phyloP scores from a whole-genome alignment of 2,329 filamentous ascomycete species.

The Talaromyces sp. region DNA sequence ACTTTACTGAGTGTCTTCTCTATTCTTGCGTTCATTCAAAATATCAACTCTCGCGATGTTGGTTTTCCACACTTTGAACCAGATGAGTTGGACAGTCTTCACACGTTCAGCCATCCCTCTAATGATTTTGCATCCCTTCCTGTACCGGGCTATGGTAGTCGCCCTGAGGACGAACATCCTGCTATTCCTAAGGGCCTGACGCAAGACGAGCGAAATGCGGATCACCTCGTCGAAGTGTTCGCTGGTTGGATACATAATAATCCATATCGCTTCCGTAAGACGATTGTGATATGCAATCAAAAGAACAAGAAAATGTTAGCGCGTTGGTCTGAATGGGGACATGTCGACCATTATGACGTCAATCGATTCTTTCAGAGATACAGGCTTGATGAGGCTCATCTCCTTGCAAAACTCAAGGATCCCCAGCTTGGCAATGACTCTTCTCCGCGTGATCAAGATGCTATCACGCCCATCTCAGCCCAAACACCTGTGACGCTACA shows the following conservation, averaged over 20 bases:
- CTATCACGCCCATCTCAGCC: too few relatives aligned
- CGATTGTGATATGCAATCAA: constrained; percentile 27
- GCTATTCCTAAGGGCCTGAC: constrained; percentile 29
- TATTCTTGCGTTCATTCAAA: constrained; percentile 24
- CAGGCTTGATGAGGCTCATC: not conserved
- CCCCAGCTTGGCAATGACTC: not conserved
- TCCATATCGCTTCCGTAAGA: constrained; percentile 34
- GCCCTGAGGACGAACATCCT: constrained; percentile 25
- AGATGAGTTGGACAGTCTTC: constrained; percentile 23
- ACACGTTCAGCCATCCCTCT: constrained; percentile 25
- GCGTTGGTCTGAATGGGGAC: constrained; percentile 20
- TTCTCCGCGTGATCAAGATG: too few relatives aligned
- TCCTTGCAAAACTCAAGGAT: not conserved
- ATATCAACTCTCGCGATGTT: constrained; percentile 24
- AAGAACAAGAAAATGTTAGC: not conserved
- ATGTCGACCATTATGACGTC: constrained; percentile 5
- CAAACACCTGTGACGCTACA: too few relatives aligned
- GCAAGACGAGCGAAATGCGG: constrained; percentile 34
- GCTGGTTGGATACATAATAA: constrained; percentile 41
- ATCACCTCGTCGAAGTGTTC: constrained; percentile 44
- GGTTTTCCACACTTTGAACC: constrained; percentile 9
- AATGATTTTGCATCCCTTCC: constrained; percentile 35
- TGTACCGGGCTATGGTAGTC: constrained; percentile 32
- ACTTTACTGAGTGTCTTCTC: constrained; percentile 9
- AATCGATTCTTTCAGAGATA: constrained; percentile 2